Evolutionary conservation across 495 filamentous ascomycete genomes (phyloP).

Genomic region (Hypoxylon cercidicola): DNA sequence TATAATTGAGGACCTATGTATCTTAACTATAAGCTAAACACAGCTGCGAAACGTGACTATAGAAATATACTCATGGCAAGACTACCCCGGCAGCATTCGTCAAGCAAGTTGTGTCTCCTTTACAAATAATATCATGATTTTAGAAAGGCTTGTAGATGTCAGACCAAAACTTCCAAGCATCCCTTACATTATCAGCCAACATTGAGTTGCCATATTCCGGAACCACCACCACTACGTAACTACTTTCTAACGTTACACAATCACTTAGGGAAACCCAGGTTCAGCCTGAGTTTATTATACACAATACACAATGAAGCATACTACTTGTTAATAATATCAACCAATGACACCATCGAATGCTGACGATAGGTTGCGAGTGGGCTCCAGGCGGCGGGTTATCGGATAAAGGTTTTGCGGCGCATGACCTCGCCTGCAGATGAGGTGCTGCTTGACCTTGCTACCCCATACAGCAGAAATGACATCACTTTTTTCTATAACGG

Average conservation of each 20-base stretch:
- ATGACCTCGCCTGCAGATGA: constrained; percentile 29
- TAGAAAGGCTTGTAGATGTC: background rate
- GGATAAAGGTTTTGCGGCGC: constrained; percentile 17
- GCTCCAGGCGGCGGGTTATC: constrained; percentile 16
- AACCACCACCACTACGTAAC: background rate
- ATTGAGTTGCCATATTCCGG: background rate
- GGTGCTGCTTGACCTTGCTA: constrained; percentile 13
- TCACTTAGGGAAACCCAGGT: no score
- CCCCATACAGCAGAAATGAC: constrained; percentile 32
- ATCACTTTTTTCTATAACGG: constrained; percentile 19
- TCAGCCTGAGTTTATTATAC: no score
- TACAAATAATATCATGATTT: background rate
- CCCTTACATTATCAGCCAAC: background rate
- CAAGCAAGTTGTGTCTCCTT: no score
- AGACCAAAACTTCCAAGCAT: background rate
- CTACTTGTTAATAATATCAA: background rate
- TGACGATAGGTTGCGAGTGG: background rate
- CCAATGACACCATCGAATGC: constrained; percentile 4
- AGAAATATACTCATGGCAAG: no score
- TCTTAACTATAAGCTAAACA: no score
- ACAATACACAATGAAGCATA: no score
- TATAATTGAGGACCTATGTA: no score
- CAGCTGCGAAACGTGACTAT: no score
- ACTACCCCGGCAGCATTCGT: no score
- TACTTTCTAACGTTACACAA: no score